These are phyloP conservation scores for Trichoderma arundinaceum DNA, from an alignment of 2,329 filamentous ascomycete species.

Conservation along the genomic window DNA sequence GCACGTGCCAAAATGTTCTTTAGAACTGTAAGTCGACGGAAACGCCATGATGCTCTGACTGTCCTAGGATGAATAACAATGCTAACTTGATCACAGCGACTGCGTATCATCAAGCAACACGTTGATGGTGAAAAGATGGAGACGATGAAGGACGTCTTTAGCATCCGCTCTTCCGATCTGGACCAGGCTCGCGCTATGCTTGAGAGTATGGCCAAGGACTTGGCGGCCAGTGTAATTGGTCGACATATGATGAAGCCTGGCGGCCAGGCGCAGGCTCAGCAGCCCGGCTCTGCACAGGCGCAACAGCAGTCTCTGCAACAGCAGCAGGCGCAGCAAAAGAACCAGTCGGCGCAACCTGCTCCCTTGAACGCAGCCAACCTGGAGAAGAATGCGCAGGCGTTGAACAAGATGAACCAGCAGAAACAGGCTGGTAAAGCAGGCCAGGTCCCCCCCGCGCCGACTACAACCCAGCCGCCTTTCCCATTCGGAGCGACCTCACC, in stretches of 20 bases:
- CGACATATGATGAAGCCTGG: constrained; percentile 39
- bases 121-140: constrained; percentile 54
- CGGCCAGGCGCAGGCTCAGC: constrained; percentile 27
- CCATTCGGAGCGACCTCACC: constrained; percentile 62
- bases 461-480: constrained; percentile 62
- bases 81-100: constrained; percentile 55
- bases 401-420: constrained; percentile 52
- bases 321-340: constrained; percentile 38
- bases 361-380: constrained; percentile 56
- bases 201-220: constrained; percentile 59
- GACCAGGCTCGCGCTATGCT: constrained; percentile 56
- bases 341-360: constrained; percentile 37
- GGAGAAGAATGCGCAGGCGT: constrained; percentile 57
- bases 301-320: constrained; percentile 19
- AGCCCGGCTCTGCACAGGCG: constrained; percentile 14
- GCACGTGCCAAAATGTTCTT: constrained; percentile 58
- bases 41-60: neutral
- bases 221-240: constrained; percentile 43
- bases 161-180: constrained; percentile 58
- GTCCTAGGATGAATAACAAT: neutral
- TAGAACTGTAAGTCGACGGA: constrained; percentile 52
- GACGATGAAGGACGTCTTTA: constrained; percentile 55
- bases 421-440: constrained; percentile 52
- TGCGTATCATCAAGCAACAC: constrained; percentile 61
- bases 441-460: constrained; percentile 62